phyloP scores from a whole-genome alignment of 176 grass and related monocot genomes.

The Areca catechu region DNA sequence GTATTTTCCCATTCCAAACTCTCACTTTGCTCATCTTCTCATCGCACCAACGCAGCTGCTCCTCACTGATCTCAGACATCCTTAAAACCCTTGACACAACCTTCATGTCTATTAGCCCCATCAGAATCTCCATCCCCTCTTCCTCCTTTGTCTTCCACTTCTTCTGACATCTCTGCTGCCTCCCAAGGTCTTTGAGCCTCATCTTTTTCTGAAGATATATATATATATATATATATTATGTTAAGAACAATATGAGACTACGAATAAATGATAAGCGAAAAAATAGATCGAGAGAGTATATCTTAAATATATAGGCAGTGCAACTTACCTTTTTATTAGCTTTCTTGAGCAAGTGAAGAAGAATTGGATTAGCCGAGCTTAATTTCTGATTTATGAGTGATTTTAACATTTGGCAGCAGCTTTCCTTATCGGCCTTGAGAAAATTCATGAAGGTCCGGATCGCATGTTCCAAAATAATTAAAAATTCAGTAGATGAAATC shows the following conservation, averaged over 20 bases:
- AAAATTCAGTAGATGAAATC: slow-evolving; percentile 70
- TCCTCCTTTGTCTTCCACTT: slow-evolving; percentile 46
- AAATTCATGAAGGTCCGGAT: slow-evolving; percentile 89
- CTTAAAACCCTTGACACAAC: slow-evolving; percentile 72
- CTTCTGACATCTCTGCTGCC: slow-evolving; percentile 46
- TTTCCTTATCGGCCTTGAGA: slow-evolving; percentile 55
- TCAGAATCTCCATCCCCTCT: slow-evolving; percentile 59
- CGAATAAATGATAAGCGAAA: background rate
- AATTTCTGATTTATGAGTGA: slow-evolving; percentile 42
- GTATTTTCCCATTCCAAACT: slow-evolving; percentile 46
- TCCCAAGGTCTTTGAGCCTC: slow-evolving; percentile 57
- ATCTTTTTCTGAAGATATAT: slow-evolving; percentile 66
- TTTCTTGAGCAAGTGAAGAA: slow-evolving; percentile 41
- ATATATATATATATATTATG: too few relatives aligned
- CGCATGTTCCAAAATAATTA: slow-evolving; percentile 53
- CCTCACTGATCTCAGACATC: slow-evolving; percentile 51
- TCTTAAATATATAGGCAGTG: too few relatives aligned
- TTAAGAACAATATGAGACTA: background rate
- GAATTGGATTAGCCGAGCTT: slow-evolving; percentile 22
- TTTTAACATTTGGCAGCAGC: slow-evolving; percentile 55
- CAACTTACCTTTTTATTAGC: slow-evolving; percentile 3
- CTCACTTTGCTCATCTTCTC: slow-evolving; percentile 78
- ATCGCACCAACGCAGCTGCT: slow-evolving; percentile 92
- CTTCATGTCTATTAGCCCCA: slow-evolving; percentile 75
- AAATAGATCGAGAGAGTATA: background rate